phyloP scores from a whole-genome alignment of 805 yeast genomes.

The Isabelozyma heimii region DNA sequence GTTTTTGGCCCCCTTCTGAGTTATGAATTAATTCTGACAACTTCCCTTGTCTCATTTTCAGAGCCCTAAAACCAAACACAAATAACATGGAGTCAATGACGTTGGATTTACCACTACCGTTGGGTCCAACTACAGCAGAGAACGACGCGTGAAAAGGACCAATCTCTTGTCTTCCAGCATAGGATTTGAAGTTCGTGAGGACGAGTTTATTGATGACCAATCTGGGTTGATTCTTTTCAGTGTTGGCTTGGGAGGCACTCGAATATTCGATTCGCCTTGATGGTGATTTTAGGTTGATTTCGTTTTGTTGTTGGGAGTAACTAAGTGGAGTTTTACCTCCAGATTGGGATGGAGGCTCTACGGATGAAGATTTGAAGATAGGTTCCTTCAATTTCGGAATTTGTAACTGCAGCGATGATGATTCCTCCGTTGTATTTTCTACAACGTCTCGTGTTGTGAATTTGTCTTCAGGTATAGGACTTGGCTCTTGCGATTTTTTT shows the following conservation, averaged over 20 bases:
- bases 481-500: neutral
- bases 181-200: conserved; percentile 86
- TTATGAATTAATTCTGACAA: conserved; percentile 91
- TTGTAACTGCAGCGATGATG: neutral
- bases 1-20: conserved; percentile 59
- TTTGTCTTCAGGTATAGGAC: neutral
- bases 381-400: neutral
- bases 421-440: neutral
- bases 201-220: conserved; percentile 73
- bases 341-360: neutral
- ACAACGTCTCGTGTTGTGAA: neutral
- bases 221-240: conserved; percentile 43
- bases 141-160: conserved; percentile 95
- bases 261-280: conserved; percentile 21
- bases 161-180: conserved; percentile 87
- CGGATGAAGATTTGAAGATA: neutral
- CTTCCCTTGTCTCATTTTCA: conserved; percentile 94
- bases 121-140: conserved; percentile 97
- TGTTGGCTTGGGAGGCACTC: conserved; percentile 3
- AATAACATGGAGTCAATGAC: conserved; percentile 95
- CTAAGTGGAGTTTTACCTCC: conserved; percentile 11
- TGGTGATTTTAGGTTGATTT: conserved; percentile 23
- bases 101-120: conserved; percentile 97
- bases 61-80: conserved; percentile 95
- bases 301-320: conserved; percentile 28